Percentiles rank a stretch among this genome's conserved stretches.
These are phyloP conservation scores for Sporothrix variecibatus DNA, from an alignment of 2,329 filamentous ascomycete species.

Conservation along the genomic window DNA sequence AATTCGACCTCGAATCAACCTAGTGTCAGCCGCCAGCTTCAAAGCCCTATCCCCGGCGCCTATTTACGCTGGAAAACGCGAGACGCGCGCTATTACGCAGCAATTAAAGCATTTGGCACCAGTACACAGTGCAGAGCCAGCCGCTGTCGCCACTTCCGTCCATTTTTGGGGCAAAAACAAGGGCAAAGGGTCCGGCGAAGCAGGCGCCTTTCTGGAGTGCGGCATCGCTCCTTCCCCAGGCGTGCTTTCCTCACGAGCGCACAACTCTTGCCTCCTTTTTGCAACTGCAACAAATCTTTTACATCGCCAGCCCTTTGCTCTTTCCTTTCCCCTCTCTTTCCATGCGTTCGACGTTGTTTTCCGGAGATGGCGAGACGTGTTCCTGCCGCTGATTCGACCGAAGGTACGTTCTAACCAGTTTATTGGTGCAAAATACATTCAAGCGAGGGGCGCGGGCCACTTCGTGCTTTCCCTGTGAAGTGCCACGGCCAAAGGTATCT, in stretches of 20 bases:
- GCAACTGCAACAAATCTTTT: neutral
- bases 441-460: neutral
- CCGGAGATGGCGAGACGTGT: conserved; percentile 16
- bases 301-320: neutral
- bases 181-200: neutral
- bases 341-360: neutral
- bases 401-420: conserved; percentile 15
- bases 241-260: neutral
- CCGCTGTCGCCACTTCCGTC: neutral
- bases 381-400: conserved; percentile 16
- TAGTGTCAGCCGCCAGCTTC: neutral
- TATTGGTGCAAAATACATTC: neutral
- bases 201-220: conserved; percentile 4
- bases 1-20: neutral
- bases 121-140: neutral
- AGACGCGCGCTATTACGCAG: neutral
- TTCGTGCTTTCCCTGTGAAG: neutral
- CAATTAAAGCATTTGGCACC: neutral
- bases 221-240: conserved; percentile 4
- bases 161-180: neutral
- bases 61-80: conserved; percentile 10
- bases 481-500: neutral
- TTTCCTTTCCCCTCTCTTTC: neutral
- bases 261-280: neutral
- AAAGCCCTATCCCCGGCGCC: conserved; percentile 16